These are phyloP conservation scores for Penicillium sp. DNA, from an alignment of 2,329 filamentous ascomycete species.

Conservation along the genomic window DNA sequence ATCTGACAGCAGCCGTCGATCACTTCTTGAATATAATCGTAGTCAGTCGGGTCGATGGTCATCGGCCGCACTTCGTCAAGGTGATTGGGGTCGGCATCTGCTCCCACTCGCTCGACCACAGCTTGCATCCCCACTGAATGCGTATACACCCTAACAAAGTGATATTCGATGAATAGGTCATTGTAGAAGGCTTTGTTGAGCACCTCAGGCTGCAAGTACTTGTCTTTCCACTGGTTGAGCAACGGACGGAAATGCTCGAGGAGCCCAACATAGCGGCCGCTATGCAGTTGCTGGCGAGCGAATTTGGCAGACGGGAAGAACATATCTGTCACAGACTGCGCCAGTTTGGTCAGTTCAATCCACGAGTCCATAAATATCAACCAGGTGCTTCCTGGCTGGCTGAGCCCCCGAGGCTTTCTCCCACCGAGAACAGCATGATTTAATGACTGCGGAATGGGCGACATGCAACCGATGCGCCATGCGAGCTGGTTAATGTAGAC, in stretches of 20 bases:
- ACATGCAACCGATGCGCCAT: conserved; percentile 56
- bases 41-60: conserved; percentile 55
- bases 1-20: conserved; percentile 59
- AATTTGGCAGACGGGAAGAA: conserved; percentile 52
- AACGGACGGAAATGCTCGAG: conserved; percentile 47
- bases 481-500: conserved; percentile 58
- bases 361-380: conserved; percentile 58
- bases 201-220: conserved; percentile 37
- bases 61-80: conserved; percentile 45
- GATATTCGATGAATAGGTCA: conserved; percentile 59
- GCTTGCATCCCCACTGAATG: conserved; percentile 59
- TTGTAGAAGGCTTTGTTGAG: conserved; percentile 47
- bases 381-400: conserved; percentile 52
- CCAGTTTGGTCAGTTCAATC: conserved; percentile 53
- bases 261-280: conserved; percentile 56
- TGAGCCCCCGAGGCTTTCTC: conserved; percentile 38
- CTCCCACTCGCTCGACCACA: conserved; percentile 58
- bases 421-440: conserved; percentile 39
- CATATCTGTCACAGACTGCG: conserved; percentile 58
- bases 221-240: conserved; percentile 43
- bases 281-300: conserved; percentile 43
- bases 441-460: conserved; percentile 53
- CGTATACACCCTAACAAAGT: conserved; percentile 51
- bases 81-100: conserved; percentile 36
- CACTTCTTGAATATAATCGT: conserved; percentile 61